These are phyloP conservation scores for Saccharomycopsis olivae DNA, from an alignment of 805 yeast species.

Conservation along the genomic window DNA sequence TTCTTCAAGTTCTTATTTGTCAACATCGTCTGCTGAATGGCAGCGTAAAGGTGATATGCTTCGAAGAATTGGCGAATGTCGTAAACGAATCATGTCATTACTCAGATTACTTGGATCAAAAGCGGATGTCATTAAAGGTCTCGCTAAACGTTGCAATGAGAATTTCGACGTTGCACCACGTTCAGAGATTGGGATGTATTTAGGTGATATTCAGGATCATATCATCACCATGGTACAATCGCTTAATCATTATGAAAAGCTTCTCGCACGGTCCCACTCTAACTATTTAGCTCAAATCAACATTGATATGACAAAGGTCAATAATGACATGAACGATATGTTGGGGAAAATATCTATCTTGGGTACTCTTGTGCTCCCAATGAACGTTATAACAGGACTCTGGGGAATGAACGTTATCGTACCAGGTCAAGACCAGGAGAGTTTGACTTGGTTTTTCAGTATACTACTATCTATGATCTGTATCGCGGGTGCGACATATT, in stretches of 20 bases:
- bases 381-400: conserved; percentile 90
- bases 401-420: conserved; percentile 99
- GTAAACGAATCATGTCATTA: conserved; percentile 88
- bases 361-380: conserved; percentile 91
- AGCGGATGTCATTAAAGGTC: conserved; percentile 96
- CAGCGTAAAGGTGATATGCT: conserved; percentile 90
- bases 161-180: conserved; percentile 72
- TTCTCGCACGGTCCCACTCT: conserved; percentile 89
- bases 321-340: conserved; percentile 94
- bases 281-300: conserved; percentile 94
- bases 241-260: conserved; percentile 86
- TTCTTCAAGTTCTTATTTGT: conserved; percentile 22
- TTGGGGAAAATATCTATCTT: conserved; percentile 85
- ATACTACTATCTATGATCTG: conserved; percentile 36
- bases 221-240: conserved; percentile 95
- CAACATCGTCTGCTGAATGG: conserved; percentile 58
- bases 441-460: conserved; percentile 55
- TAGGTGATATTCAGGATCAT: conserved; percentile 97
- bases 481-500: conserved; percentile 37
- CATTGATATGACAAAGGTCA: conserved; percentile 94
- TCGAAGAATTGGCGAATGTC: conserved; percentile 87
- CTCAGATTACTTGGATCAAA: conserved; percentile 77
- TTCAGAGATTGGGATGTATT: conserved; percentile 84
- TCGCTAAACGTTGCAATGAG: conserved; percentile 83
- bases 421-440: conserved; percentile 75